phyloP scores from a whole-genome alignment of 768 basidiomycete genomes.

The Glaciozyma martinii region DNA sequence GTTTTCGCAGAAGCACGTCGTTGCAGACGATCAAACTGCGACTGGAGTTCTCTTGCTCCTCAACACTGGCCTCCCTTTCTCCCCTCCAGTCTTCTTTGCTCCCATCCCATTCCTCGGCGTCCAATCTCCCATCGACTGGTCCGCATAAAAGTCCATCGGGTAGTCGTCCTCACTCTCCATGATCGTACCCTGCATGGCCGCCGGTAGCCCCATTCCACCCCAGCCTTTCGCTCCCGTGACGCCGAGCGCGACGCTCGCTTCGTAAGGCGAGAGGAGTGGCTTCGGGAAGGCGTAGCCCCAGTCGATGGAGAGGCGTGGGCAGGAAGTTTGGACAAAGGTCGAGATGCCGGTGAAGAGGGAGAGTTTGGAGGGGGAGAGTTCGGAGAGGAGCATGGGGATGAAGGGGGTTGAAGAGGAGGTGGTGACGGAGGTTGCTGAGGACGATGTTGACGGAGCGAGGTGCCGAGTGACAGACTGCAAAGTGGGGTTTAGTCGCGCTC shows the following conservation, averaged over 20 bases:
- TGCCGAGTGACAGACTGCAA: conserved; percentile 64
- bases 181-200: conserved; percentile 18
- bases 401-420: conserved; percentile 18
- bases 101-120: conserved; percentile 34
- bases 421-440: conserved; percentile 36
- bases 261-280: conserved; percentile 86
- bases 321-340: conserved; percentile 90
- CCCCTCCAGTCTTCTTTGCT: conserved; percentile 18
- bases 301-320: conserved; percentile 91
- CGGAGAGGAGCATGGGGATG: conserved; percentile 85
- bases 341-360: conserved; percentile 71
- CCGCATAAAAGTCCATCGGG: conserved; percentile 94
- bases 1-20: no score
- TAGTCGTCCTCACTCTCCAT: conserved; percentile 47
- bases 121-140: conserved; percentile 34
- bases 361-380: conserved; percentile 91
- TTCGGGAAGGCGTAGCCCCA: conserved; percentile 95
- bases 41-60: conserved; percentile 2
- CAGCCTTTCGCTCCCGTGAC: conserved; percentile 39
- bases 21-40: no score
- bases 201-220: conserved; percentile 21
- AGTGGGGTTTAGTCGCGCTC: not conserved
- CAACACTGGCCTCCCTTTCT: conserved; percentile 27
- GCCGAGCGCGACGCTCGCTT: conserved; percentile 76
- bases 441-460: conserved; percentile 46